Conservation (phyloP, 208 protist genomes). For the Trypanosoma mega region DNA sequence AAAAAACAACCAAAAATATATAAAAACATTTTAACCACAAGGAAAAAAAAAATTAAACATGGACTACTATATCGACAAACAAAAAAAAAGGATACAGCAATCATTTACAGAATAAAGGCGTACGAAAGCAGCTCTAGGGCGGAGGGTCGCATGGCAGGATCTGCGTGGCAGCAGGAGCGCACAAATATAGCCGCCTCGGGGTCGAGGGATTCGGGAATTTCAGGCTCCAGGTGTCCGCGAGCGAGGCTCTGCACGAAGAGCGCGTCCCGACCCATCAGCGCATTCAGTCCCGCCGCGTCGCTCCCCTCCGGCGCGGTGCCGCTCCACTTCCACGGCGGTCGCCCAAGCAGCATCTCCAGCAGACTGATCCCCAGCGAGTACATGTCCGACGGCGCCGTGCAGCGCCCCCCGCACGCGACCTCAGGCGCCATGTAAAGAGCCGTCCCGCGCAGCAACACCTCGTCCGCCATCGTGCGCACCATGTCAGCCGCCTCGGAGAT, state of each 20-base stretch:
- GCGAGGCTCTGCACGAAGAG: conserved; percentile 61
- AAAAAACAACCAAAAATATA: conserved; percentile 5
- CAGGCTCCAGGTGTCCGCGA: conserved; percentile 42
- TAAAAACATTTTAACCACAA: background rate
- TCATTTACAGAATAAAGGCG: conserved; percentile 44
- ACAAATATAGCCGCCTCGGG: conserved; percentile 53
- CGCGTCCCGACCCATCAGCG: conserved; percentile 40
- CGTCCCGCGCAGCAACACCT: conserved; percentile 65
- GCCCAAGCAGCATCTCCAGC: conserved; percentile 76
- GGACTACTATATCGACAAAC: conserved; percentile 2
- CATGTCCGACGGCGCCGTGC: conserved; percentile 70
- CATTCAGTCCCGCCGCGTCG: conserved; percentile 31
- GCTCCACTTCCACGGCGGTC: conserved; percentile 63
- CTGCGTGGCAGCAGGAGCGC: conserved; percentile 41
- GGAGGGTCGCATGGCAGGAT: conserved; percentile 52
- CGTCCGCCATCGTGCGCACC: conserved; percentile 28
- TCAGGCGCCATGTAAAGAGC: conserved; percentile 86
- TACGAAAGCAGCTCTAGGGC: conserved; percentile 55
- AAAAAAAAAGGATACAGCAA: conserved; percentile 4
- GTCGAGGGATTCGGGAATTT: conserved; percentile 57
- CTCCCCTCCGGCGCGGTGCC: conserved; percentile 27
- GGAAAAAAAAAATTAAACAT: conserved; percentile 15
- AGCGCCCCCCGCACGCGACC: conserved; percentile 51
- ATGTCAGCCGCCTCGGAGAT: conserved; percentile 38
- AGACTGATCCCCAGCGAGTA: conserved; percentile 80